Evolutionary conservation across 2,329 filamentous ascomycete species (phyloP).

Genomic region (Ambrosiella beaveri): DNA sequence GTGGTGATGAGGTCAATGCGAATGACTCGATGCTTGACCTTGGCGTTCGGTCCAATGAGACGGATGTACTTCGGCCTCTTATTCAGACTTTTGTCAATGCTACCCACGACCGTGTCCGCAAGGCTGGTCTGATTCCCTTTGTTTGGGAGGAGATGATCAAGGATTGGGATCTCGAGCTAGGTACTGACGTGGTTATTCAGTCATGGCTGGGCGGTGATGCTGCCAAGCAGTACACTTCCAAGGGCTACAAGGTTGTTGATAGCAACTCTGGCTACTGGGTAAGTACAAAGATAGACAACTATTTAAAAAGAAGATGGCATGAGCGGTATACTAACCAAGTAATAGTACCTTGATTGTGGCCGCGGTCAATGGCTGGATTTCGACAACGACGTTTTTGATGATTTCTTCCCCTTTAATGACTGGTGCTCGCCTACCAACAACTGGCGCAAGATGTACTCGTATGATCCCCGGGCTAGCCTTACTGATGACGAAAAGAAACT

Average conservation of each 20-base stretch:
- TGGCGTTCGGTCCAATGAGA: constrained; percentile 49
- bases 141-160: constrained; percentile 82
- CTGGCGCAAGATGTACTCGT: constrained; percentile 67
- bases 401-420: constrained; percentile 55
- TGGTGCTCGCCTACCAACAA: constrained; percentile 68
- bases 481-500: constrained; percentile 43
- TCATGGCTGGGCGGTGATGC: constrained; percentile 53
- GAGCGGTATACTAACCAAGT: constrained; percentile 14
- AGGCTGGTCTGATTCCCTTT: constrained; percentile 50
- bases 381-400: constrained; percentile 33
- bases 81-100: constrained; percentile 62
- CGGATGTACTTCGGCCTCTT: constrained; percentile 49
- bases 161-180: constrained; percentile 59
- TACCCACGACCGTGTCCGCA: constrained; percentile 47
- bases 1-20: constrained; percentile 71
- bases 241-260: constrained; percentile 54
- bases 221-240: constrained; percentile 39
- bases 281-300: constrained; percentile 18
- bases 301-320: background rate
- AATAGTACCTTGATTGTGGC: constrained; percentile 66
- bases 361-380: constrained; percentile 66
- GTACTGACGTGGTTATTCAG: constrained; percentile 57
- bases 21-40: constrained; percentile 60
- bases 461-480: constrained; percentile 54
- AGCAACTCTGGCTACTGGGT: constrained; percentile 68